Evolutionary conservation across 2,329 filamentous ascomycete genomes (phyloP).

Genomic region (Hypoxylon sp.): DNA sequence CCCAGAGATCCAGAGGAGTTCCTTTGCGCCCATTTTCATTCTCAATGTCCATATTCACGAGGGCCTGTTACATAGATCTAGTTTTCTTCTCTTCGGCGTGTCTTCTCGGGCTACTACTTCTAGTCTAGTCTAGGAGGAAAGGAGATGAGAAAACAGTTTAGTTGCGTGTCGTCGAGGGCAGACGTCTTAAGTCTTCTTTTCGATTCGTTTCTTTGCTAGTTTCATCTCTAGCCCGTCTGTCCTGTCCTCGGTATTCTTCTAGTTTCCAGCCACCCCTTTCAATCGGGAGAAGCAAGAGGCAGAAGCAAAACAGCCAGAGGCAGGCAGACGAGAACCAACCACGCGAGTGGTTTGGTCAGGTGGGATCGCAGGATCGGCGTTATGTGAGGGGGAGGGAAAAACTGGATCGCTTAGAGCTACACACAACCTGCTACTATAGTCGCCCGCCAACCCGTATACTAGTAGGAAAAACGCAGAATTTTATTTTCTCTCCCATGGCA

Average conservation of each 20-base stretch:
- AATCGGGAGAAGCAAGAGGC: background rate
- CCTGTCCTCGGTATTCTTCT: background rate
- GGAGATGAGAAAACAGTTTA: background rate
- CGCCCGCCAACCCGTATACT: constrained; percentile 28
- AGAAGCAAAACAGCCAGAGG: constrained; percentile 4
- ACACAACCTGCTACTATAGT: constrained; percentile 28
- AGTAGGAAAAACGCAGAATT: constrained; percentile 33
- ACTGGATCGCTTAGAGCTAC: constrained; percentile 28
- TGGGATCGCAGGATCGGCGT: constrained; percentile 36
- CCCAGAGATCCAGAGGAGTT: constrained; percentile 6
- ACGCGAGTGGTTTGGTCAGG: constrained; percentile 16
- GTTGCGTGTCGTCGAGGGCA: background rate
- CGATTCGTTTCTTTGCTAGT: constrained; percentile 6
- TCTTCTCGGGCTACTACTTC: background rate
- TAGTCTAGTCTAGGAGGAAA: constrained; percentile 8
- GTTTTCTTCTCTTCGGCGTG: constrained; percentile 24
- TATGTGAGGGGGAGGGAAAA: constrained; percentile 27
- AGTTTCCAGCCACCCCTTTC: background rate
- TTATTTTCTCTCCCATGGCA: constrained; percentile 7
- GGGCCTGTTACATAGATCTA: constrained; percentile 34
- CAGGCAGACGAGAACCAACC: constrained; percentile 16
- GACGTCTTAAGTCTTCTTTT: background rate
- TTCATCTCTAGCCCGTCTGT: background rate
- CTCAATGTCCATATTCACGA: constrained; percentile 37
- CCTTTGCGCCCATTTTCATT: constrained; percentile 47